phyloP scores from a whole-genome alignment of 106 monocot genomes.

The Dendrobium nobile region DNA sequence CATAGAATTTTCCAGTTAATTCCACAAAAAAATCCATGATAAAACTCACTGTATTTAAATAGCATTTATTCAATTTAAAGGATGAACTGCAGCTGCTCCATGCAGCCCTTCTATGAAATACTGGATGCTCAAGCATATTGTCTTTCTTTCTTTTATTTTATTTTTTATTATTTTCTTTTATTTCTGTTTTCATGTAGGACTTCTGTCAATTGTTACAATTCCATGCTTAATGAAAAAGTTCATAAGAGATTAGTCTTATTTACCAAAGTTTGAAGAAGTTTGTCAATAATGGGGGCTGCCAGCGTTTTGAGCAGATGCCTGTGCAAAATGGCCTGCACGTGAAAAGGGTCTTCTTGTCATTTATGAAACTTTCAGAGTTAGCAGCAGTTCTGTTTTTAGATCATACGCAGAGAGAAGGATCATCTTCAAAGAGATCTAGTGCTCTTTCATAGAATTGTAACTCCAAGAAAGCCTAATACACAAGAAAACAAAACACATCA shows the following conservation, averaged over 20 bases:
- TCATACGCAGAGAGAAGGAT: slow-evolving; percentile 66
- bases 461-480: slow-evolving; percentile 63
- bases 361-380: background rate
- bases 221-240: background rate
- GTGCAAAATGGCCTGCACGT: slow-evolving; percentile 56
- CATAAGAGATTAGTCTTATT: background rate
- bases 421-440: slow-evolving; percentile 85
- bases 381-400: background rate
- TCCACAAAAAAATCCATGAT: background rate
- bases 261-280: slow-evolving; percentile 64
- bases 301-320: slow-evolving; percentile 87
- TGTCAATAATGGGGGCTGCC: slow-evolving; percentile 62
- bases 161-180: background rate
- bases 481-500: background rate
- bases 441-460: slow-evolving; percentile 85
- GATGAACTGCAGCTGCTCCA: background rate
- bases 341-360: slow-evolving; percentile 6
- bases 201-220: background rate
- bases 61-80: background rate
- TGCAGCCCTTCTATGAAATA: slow-evolving; percentile 2
- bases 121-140: background rate
- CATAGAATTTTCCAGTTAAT: background rate
- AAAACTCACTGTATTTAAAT: background rate
- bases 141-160: background rate
- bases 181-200: background rate